These are phyloP conservation scores for Verticillium tricorpus DNA, from an alignment of 2,329 filamentous ascomycete genomes.

Conservation along the genomic window DNA sequence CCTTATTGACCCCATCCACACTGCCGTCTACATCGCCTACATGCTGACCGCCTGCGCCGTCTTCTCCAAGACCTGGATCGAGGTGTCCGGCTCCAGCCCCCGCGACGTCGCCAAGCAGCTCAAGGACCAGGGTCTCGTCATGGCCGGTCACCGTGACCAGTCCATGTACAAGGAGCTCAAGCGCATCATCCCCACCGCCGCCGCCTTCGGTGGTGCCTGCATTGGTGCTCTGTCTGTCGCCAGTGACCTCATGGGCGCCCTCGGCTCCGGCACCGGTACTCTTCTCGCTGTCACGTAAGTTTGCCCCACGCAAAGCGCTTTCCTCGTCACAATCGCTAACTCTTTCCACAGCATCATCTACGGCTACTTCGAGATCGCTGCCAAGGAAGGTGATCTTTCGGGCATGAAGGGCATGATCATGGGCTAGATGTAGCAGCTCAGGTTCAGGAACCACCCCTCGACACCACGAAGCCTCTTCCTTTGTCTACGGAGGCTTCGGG, in stretches of 20 bases:
- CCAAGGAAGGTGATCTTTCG: slow-evolving; percentile 93
- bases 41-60: slow-evolving; percentile 97
- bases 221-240: slow-evolving; percentile 96
- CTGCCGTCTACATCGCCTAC: slow-evolving; percentile 89
- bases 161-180: slow-evolving; percentile 99
- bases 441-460: neutral
- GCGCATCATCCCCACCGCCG: slow-evolving; percentile 96
- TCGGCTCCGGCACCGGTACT: slow-evolving; percentile 96
- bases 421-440: slow-evolving; percentile 39
- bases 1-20: slow-evolving; percentile 94
- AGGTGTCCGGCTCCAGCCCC: slow-evolving; percentile 95
- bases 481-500: slow-evolving; percentile 3
- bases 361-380: slow-evolving; percentile 98
- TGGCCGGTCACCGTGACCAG: slow-evolving; percentile 99
- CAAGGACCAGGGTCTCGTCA: slow-evolving; percentile 98
- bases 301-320: slow-evolving; percentile 1
- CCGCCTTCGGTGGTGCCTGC: slow-evolving; percentile 97
- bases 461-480: slow-evolving; percentile 3
- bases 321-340: slow-evolving; percentile 21
- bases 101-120: slow-evolving; percentile 99
- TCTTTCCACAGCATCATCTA: slow-evolving; percentile 83
- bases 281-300: slow-evolving; percentile 97
- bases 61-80: slow-evolving; percentile 99
- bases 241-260: slow-evolving; percentile 90
- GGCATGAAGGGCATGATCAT: slow-evolving; percentile 73